phyloP scores from a whole-genome alignment of 2,329 filamentous ascomycete species.

The Trichophyton schoenleinii region DNA sequence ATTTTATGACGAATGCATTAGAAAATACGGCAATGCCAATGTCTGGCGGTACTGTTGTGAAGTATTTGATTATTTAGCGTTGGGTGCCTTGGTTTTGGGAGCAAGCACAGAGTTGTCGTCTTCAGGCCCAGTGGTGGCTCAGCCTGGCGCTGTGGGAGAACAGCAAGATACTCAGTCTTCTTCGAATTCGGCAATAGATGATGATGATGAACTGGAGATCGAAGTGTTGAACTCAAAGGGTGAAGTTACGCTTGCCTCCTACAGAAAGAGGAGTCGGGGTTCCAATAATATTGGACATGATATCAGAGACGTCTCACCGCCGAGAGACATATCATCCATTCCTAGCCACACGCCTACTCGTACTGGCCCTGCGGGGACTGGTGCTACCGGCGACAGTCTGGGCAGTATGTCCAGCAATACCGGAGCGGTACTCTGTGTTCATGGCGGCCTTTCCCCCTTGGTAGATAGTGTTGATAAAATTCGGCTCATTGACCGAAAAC shows the following conservation, averaged over 20 bases:
- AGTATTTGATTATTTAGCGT: conserved; percentile 96
- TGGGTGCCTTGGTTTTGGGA: conserved; percentile 98
- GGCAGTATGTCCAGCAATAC: conserved; percentile 43
- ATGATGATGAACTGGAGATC: conserved; percentile 70
- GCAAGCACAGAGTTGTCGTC: conserved; percentile 54
- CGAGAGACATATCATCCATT: conserved; percentile 32
- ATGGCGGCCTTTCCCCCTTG: conserved; percentile 81
- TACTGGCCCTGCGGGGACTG: conserved; percentile 65
- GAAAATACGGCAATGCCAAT: conserved; percentile 96
- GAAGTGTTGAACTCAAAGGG: conserved; percentile 82
- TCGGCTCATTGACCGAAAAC: conserved; percentile 83
- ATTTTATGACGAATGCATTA: conserved; percentile 95
- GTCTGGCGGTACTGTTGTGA: conserved; percentile 99
- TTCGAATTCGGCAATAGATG: conserved; percentile 26
- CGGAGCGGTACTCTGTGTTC: conserved; percentile 85
- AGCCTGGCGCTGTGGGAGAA: conserved; percentile 18
- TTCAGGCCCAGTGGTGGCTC: conserved; percentile 38
- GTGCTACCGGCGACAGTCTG: conserved; percentile 57
- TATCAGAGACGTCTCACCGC: conserved; percentile 27
- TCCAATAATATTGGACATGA: conserved; percentile 26
- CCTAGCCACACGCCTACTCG: conserved; percentile 34
- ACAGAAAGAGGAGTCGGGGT: conserved; percentile 22
- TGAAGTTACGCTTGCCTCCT: conserved; percentile 53
- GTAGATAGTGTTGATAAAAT: conserved; percentile 95
- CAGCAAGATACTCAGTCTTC: conserved; percentile 31